Conservation (phyloP, 257 asterid species). For the Nicotiana paniculata region DNA sequence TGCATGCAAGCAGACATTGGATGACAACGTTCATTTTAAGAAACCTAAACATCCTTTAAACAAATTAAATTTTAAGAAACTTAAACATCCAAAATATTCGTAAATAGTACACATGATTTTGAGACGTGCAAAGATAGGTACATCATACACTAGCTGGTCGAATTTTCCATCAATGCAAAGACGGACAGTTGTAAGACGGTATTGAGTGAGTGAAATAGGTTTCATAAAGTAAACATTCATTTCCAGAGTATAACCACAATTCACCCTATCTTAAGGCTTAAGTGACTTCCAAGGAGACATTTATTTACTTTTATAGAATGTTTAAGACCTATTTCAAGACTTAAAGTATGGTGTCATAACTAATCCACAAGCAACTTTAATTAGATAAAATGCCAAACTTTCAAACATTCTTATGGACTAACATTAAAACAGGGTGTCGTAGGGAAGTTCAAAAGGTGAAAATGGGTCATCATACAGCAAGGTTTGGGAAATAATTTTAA, state of each 20-base stretch:
- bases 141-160: no score
- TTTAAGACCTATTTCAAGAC: not conserved
- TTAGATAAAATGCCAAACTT: not conserved
- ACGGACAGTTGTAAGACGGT: not conserved
- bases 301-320: not conserved
- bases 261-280: not conserved
- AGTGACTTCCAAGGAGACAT: not conserved
- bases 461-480: not conserved
- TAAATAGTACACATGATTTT: no score
- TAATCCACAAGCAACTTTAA: not conserved
- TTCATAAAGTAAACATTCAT: no score
- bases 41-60: not conserved
- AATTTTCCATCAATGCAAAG: not conserved
- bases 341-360: not conserved
- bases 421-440: not conserved
- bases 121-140: no score
- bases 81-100: not conserved
- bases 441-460: not conserved
- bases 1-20: not conserved
- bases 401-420: not conserved
- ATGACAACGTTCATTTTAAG: not conserved
- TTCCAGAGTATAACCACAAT: not conserved
- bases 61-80: not conserved
- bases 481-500: not conserved
- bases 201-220: not conserved